Evolutionary conservation across 2,329 filamentous ascomycete species (phyloP).

Genomic region (Pyrenophora graminea): DNA sequence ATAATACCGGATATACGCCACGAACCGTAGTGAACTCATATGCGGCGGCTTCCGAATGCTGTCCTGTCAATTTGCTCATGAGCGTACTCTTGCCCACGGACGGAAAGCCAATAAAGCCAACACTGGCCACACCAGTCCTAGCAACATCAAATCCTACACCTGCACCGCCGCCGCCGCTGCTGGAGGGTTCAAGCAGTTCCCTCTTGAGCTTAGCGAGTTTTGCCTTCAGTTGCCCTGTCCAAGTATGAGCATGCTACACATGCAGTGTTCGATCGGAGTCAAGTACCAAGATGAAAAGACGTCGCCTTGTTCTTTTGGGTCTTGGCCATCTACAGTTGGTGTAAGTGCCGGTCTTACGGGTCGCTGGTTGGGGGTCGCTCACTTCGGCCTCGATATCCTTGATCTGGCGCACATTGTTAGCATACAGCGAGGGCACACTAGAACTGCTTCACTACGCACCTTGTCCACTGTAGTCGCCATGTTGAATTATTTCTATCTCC

Average conservation of each 20-base stretch:
- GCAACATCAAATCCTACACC: slow-evolving; percentile 96
- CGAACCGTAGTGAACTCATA: slow-evolving; percentile 90
- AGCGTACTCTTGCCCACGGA: slow-evolving; percentile 98
- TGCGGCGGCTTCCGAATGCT: slow-evolving; percentile 94
- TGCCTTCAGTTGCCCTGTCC: slow-evolving; percentile 81
- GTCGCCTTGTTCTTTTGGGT: slow-evolving; percentile 98
- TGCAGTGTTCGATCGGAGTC: not conserved
- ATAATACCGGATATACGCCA: not conserved
- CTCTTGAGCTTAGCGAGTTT: slow-evolving; percentile 98
- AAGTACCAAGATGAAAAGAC: slow-evolving; percentile 79
- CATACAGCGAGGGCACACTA: slow-evolving; percentile 34
- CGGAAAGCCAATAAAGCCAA: slow-evolving; percentile 97
- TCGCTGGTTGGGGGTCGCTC: slow-evolving; percentile 46
- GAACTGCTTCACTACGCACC: slow-evolving; percentile 55
- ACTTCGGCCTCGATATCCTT: slow-evolving; percentile 96
- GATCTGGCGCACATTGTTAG: slow-evolving; percentile 65
- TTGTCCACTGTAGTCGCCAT: slow-evolving; percentile 99
- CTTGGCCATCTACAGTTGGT: slow-evolving; percentile 74
- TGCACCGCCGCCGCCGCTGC: slow-evolving; percentile 76
- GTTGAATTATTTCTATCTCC: slow-evolving; percentile 47
- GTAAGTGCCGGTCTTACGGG: slow-evolving; percentile 26
- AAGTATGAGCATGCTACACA: slow-evolving; percentile 28
- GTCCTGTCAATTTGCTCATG: slow-evolving; percentile 91
- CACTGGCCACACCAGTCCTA: slow-evolving; percentile 92
- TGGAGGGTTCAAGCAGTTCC: slow-evolving; percentile 84